phyloP scores from a whole-genome alignment of 805 yeast genomes.

The Saturnispora saitoi region DNA sequence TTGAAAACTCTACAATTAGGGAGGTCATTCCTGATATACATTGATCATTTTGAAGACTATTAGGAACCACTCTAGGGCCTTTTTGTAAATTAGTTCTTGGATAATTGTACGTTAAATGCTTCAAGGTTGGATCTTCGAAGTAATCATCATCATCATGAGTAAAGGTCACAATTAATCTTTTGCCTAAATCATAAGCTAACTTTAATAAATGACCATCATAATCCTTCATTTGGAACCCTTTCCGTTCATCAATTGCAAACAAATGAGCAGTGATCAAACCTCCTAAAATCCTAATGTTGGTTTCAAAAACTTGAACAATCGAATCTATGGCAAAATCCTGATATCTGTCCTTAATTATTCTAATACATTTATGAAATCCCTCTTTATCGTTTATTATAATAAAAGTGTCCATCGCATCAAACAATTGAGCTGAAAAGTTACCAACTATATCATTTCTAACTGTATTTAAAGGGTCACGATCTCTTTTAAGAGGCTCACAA shows the following conservation, averaged over 20 bases:
- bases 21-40: slow-evolving; percentile 86
- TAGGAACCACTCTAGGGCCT: slow-evolving; percentile 42
- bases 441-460: slow-evolving; percentile 80
- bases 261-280: slow-evolving; percentile 74
- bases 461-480: slow-evolving; percentile 44
- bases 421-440: slow-evolving; percentile 65
- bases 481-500: slow-evolving; percentile 63
- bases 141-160: slow-evolving; percentile 28
- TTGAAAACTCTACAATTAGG: slow-evolving; percentile 70
- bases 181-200: slow-evolving; percentile 71
- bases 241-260: slow-evolving; percentile 44
- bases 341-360: slow-evolving; percentile 29
- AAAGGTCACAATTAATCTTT: slow-evolving; percentile 61
- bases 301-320: slow-evolving; percentile 81
- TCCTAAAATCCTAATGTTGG: slow-evolving; percentile 75
- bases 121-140: not conserved
- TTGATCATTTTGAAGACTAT: slow-evolving; percentile 47
- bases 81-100: slow-evolving; percentile 64
- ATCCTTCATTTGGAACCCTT: slow-evolving; percentile 32
- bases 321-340: slow-evolving; percentile 52
- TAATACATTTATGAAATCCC: slow-evolving; percentile 40
- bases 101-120: slow-evolving; percentile 43
- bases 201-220: slow-evolving; percentile 69
- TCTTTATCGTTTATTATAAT: slow-evolving; percentile 61
- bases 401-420: slow-evolving; percentile 75